Evolutionary conservation across 2,329 filamentous ascomycete species (phyloP), one percentile per base, ranked within the genome.

Genomic region (Gliomastix tumulicola): DNA sequence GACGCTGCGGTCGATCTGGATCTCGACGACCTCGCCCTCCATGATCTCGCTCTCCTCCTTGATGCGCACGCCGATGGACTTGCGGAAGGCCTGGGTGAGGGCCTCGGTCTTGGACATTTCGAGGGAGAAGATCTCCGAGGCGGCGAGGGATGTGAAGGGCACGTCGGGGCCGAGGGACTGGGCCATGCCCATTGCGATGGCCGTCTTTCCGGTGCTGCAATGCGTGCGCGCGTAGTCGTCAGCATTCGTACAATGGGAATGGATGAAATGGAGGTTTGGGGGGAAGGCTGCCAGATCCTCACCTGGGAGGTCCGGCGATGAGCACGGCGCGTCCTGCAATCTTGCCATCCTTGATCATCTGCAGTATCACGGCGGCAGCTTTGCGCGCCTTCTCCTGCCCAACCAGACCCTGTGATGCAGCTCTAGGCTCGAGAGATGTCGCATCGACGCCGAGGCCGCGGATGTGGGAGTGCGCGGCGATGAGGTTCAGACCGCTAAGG

Each of bases 31-130:
- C 62, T 98, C 92, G 51, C 92, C 92, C 68, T 98, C 92, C 65
- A 98, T 98, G 48, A 98, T 94, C 60, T 98, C 92, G 53, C 88
- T 96, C 69, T 98, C 92, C 60, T 98, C 92, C 63, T 95, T 96
- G 68, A 98, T 98, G 45, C 92, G 79, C 41, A 98, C 92, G 37
- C 90, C 92, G 51, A 98, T 98, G 28, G 88, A 96, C 62, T 96
- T 97, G 53, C 92, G 83, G 69, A 98, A 97, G n/a, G 92, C 90
- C 63, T 98, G 92, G 37, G 90, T 96, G 23, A 98, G 79, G 35
- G 92, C 90, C 64, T 98, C 92, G 25, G 92, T 98, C 70, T 98
- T 98, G 51, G 88, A 95, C 90, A 98, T 97, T 64, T 98, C 92
- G 55, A 97, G 77, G 19, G 89, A 96, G 68, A 96, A 98, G 54